Evolutionary conservation across 2,329 filamentous ascomycete species (phyloP), one percentile per base, ranked within the genome.

Genomic region (Mycosphaerella arachidis): DNA sequence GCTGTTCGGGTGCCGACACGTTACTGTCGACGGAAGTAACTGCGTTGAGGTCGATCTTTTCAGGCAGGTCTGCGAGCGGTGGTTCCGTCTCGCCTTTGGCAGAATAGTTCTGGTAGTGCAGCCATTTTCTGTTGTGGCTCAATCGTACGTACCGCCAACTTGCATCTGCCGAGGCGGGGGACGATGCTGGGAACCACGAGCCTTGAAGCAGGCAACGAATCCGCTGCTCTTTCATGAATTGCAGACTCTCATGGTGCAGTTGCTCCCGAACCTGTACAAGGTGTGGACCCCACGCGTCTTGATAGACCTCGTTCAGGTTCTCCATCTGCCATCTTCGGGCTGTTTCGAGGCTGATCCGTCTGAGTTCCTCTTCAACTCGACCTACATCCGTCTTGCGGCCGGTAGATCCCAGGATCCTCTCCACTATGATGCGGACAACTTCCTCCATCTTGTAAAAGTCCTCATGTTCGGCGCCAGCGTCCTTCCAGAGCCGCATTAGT

Each of bases 191-290:
- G 66, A 97, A 99, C 94, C 94, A 99, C 9, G 89, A 87, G 6
- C 94, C 94, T 66, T 91, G 84, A 4, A 97, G 82, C 43, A 99
- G 79, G 72, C 92, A 97, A 56, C 94, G 84, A 62, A 97, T 90
- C 40, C 94, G 86, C 75, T 99, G 94, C 77, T 99, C 94, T 75
- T 96, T 97, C 75, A 97, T 90, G 71, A 99, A 99, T 70, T 96
- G 91, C 56, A 97, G 78, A 10, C 93, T 92, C 75, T 99, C 94
- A 69, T 93, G 87, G 67, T 91, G 89, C 48, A 97, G 82, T 73
- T 96, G 91, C 57, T 97, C 91, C 35, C 92, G 88, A n/a, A 96
- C 90, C 75, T 94, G 91, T 64, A 77, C 85, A 30, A 99, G 81
- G 75, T 97, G 92, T 63, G 90, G 85, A 12, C 92, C 92, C 94